These are phyloP conservation scores for Rhizodiscina lignyota DNA, from an alignment of 495 filamentous ascomycete genomes.

Conservation along the genomic window DNA sequence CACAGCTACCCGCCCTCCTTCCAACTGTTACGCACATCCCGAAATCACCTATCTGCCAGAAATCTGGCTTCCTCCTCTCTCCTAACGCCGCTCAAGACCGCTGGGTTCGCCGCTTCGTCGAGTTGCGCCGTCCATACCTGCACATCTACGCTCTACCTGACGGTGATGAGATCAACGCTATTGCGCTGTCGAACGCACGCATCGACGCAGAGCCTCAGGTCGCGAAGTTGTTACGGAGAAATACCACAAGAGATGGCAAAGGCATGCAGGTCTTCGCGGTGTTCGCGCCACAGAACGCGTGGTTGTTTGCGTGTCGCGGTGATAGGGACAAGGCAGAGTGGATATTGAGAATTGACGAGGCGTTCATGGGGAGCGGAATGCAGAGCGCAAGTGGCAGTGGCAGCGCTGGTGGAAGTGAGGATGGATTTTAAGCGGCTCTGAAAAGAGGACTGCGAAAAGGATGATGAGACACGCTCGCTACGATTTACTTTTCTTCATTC, in stretches of 20 bases:
- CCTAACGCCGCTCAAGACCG: conserved; percentile 46
- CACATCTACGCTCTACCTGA: conserved; percentile 71
- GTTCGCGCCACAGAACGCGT: conserved; percentile 84
- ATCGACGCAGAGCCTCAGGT: conserved; percentile 83
- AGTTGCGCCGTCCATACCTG: conserved; percentile 81
- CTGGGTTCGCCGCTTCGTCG: conserved; percentile 85
- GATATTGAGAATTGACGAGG: conserved; percentile 65
- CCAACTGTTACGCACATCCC: conserved; percentile 53
- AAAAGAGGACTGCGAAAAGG: too few species aligned
- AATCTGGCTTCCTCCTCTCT: conserved; percentile 60
- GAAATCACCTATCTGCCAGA: conserved; percentile 49
- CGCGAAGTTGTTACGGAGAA: conserved; percentile 48
- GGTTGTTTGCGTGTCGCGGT: conserved; percentile 65
- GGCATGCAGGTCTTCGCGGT: conserved; percentile 70
- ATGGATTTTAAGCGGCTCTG: too few species aligned
- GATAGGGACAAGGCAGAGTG: conserved; percentile 88
- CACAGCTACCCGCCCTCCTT: conserved; percentile 31
- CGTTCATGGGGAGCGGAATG: too few species aligned
- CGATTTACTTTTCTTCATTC: too few species aligned
- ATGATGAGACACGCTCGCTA: too few species aligned
- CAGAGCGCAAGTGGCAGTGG: too few species aligned
- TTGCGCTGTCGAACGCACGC: conserved; percentile 67
- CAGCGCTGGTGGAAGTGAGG: too few species aligned
- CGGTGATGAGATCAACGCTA: conserved; percentile 77
- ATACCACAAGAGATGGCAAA: conserved; percentile 18